These are phyloP conservation scores for Fusarium sterilihyphosum DNA, from an alignment of 2,329 filamentous ascomycete genomes.

Conservation along the genomic window DNA sequence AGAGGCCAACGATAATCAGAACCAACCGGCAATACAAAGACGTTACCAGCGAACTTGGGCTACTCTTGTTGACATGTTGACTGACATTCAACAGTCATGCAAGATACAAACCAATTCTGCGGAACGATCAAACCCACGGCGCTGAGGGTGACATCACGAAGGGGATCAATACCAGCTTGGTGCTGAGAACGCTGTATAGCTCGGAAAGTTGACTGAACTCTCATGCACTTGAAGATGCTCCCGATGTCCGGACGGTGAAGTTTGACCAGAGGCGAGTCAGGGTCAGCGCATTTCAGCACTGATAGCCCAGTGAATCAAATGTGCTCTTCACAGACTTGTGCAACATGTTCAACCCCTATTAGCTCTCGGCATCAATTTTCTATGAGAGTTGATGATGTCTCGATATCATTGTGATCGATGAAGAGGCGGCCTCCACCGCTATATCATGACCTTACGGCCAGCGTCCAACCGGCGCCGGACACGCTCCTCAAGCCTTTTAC, in stretches of 20 bases:
- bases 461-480: too few relatives aligned
- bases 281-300: not conserved
- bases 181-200: not conserved
- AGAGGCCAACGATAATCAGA: accelerated
- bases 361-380: accelerated
- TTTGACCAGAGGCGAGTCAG: not conserved
- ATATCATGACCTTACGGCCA: too few relatives aligned
- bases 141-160: not conserved
- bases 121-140: too few relatives aligned
- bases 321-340: not conserved
- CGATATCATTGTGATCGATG: not conserved
- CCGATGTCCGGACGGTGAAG: not conserved
- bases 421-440: not conserved
- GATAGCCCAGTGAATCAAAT: not conserved
- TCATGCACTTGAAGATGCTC: not conserved
- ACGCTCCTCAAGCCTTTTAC: not conserved
- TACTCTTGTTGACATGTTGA: not conserved
- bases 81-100: not conserved
- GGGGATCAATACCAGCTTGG: not conserved
- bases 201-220: not conserved
- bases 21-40: too few relatives aligned
- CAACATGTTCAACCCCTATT: not conserved
- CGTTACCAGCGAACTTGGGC: not conserved
- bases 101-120: not conserved
- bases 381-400: not conserved